These are phyloP conservation scores for Tuctoria greenei DNA, from an alignment of 176 grass and related monocot species.

Conservation along the genomic window DNA sequence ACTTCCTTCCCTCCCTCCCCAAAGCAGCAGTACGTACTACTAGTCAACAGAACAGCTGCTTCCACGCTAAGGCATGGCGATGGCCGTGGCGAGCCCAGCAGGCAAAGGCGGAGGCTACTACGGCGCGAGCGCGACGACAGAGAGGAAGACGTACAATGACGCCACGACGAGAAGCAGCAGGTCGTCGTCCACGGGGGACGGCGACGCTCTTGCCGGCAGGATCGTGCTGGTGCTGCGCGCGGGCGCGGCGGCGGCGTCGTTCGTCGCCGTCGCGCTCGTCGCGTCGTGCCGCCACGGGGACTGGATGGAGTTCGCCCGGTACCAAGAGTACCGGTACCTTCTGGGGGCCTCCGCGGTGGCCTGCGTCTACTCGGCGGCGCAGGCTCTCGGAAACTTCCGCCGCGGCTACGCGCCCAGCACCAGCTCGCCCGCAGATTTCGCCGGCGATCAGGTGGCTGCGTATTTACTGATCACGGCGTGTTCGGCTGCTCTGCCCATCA, in stretches of 20 bases:
- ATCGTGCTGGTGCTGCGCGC: conserved; percentile 45
- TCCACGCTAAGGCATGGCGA: too few relatives aligned
- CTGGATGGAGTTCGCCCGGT: conserved; percentile 70
- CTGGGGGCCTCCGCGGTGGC: conserved; percentile 41
- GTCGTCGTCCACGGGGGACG: not conserved
- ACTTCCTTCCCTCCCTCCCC: too few relatives aligned
- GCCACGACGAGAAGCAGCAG: not conserved
- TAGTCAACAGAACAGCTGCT: too few relatives aligned
- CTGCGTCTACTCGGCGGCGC: conserved; percentile 53
- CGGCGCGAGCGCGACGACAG: too few relatives aligned
- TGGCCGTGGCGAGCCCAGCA: too few relatives aligned
- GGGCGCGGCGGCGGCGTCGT: conserved; percentile 37
- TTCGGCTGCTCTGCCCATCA: conserved; percentile 81
- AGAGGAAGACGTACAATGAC: not conserved
- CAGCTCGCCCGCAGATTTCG: conserved; percentile 38
- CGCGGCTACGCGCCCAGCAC: not conserved
- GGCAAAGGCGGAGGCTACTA: too few relatives aligned
- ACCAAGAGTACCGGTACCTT: conserved; percentile 73
- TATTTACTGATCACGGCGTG: conserved; percentile 71
- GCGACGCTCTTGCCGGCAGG: conserved; percentile 34
- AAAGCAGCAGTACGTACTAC: too few relatives aligned
- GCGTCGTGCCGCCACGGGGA: conserved; percentile 72
- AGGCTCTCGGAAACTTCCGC: conserved; percentile 25
- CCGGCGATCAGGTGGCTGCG: conserved; percentile 67
- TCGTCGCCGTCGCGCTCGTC: conserved; percentile 53